A percentile compares a stretch with the other conserved stretches of the same genome.
phyloP scores from a whole-genome alignment of 2,329 filamentous ascomycete genomes.

The Aspergillus tanneri region DNA sequence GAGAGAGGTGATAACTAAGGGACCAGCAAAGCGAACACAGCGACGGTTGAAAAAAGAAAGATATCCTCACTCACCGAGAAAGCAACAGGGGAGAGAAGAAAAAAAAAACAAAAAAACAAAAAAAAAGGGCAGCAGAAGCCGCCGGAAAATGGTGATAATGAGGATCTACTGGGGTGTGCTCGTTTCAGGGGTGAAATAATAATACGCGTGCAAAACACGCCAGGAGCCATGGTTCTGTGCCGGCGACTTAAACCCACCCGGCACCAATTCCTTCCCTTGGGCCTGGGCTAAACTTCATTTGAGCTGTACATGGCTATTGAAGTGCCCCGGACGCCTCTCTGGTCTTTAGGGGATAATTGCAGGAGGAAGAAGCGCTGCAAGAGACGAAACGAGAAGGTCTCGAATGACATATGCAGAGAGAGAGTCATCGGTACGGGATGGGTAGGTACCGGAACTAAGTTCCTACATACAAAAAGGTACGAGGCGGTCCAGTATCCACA shows the following conservation, averaged over 20 bases:
- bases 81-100: constrained; percentile 3
- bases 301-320: too few species aligned
- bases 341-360: constrained; percentile 2
- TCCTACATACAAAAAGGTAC: not conserved
- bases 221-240: constrained; percentile 17
- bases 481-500: not conserved
- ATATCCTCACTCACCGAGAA: too few species aligned
- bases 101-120: constrained; percentile 6
- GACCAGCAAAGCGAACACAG: not conserved
- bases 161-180: constrained; percentile 23
- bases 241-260: constrained; percentile 1
- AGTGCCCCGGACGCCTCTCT: too few species aligned
- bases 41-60: constrained; percentile 2
- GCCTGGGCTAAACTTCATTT: too few species aligned
- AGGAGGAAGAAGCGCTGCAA: not conserved
- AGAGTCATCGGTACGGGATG: not conserved
- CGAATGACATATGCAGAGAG: not conserved
- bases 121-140: constrained; percentile 2
- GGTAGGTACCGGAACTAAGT: not conserved
- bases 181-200: constrained; percentile 26
- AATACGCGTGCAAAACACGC: constrained; percentile 18
- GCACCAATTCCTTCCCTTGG: not conserved
- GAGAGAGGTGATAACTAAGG: not conserved
- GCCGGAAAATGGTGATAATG: constrained; percentile 18
- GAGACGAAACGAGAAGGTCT: not conserved